These are phyloP conservation scores for Shiraia sp. DNA, from an alignment of 2,329 filamentous ascomycete genomes.

Conservation along the genomic window DNA sequence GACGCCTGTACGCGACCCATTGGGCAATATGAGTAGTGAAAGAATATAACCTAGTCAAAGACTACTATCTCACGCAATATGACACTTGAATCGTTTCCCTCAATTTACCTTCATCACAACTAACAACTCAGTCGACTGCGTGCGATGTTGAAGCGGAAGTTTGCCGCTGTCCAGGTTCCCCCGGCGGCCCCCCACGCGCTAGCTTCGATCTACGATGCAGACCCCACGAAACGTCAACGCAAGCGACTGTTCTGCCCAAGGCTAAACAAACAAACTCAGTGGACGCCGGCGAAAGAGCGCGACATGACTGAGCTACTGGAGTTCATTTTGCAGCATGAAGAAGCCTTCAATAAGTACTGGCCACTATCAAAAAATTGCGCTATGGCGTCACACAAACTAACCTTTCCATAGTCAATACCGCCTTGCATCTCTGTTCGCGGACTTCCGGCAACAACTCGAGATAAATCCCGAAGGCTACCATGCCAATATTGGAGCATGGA, in stretches of 20 bases:
- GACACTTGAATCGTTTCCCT: not conserved
- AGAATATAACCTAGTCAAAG: too few species aligned
- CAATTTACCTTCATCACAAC: not conserved
- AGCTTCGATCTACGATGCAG: constrained; percentile 24
- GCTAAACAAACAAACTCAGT: constrained; percentile 19
- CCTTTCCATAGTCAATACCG: constrained; percentile 61
- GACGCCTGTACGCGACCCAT: constrained; percentile 12
- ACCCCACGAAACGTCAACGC: constrained; percentile 23
- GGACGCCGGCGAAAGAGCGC: constrained; percentile 28
- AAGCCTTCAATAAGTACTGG: constrained; percentile 54
- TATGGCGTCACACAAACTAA: constrained; percentile 10
- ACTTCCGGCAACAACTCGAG: constrained; percentile 73
- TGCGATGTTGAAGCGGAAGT: constrained; percentile 30
- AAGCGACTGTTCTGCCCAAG: constrained; percentile 28
- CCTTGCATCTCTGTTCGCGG: constrained; percentile 84
- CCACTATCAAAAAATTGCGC: not conserved
- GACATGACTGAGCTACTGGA: constrained; percentile 69
- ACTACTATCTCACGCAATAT: too few species aligned
- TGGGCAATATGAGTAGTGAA: constrained; percentile 2
- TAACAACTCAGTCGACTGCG: not conserved
- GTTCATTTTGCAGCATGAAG: constrained; percentile 58
- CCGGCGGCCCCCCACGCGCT: constrained; percentile 14
- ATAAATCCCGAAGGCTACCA: constrained; percentile 84
- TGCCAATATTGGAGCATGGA: constrained; percentile 81
- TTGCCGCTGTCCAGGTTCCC: constrained; percentile 12